These are phyloP conservation scores for Phalaenopsis aphrodite DNA, from an alignment of 106 monocot genomes.

Conservation along the genomic window DNA sequence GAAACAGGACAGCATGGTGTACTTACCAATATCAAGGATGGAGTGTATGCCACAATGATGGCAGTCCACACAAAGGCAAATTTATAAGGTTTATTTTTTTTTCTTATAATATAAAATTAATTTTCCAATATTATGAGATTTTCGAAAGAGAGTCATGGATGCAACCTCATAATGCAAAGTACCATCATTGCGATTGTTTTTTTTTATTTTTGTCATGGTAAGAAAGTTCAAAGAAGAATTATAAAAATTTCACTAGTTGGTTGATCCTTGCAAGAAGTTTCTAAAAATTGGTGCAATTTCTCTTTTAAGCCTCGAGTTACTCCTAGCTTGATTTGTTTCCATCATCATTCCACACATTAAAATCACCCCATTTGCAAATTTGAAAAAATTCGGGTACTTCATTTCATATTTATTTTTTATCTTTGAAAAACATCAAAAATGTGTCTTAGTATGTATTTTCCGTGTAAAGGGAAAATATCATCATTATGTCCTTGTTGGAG, in stretches of 20 bases:
- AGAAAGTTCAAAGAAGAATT: too few species aligned
- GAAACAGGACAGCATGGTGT: neutral
- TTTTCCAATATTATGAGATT: neutral
- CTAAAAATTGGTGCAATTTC: neutral
- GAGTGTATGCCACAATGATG: neutral
- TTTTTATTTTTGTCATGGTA: too few species aligned
- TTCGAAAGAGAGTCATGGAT: neutral
- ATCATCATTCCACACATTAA: neutral
- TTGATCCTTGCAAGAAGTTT: neutral
- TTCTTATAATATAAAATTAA: neutral
- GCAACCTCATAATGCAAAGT: too few species aligned
- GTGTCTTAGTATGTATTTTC: too few species aligned
- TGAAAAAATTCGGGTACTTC: neutral
- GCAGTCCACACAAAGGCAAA: neutral
- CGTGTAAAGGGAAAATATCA: neutral
- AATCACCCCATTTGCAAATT: too few species aligned
- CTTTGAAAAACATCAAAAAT: too few species aligned
- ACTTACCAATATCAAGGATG: constrained; percentile 3
- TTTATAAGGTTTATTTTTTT: too few species aligned
- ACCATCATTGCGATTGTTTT: too few species aligned
- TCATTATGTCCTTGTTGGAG: neutral
- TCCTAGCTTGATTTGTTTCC: neutral
- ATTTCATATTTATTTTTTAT: neutral
- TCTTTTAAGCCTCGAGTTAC: neutral
- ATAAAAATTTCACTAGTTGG: neutral